phyloP scores from a whole-genome alignment of 352 stramenopile genomes.

The Phytophthora tentaculata region DNA sequence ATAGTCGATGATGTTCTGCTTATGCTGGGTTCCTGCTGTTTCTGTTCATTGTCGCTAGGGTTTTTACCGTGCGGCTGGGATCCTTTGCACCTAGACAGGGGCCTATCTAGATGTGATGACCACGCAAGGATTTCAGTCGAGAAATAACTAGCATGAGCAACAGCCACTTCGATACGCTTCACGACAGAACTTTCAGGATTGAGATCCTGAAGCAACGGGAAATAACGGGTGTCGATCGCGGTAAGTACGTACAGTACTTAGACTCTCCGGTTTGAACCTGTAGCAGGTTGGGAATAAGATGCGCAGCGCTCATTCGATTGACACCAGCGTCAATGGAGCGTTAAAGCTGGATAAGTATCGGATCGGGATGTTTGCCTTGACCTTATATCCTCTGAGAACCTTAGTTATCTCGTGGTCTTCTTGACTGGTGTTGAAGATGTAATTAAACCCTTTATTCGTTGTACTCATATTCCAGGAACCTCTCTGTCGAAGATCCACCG shows the following conservation, averaged over 20 bases:
- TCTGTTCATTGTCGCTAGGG: background rate
- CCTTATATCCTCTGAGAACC: background rate
- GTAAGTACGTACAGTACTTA: too few species aligned
- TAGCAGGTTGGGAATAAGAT: too few species aligned
- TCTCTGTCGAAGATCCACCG: background rate
- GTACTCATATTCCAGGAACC: background rate
- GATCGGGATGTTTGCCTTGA: background rate
- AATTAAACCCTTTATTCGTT: background rate
- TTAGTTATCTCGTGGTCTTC: background rate
- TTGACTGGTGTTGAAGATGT: background rate
- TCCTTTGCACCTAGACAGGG: background rate
- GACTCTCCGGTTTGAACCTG: too few species aligned
- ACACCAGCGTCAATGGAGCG: background rate
- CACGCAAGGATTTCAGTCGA: too few species aligned
- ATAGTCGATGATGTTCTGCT: conserved; percentile 20
- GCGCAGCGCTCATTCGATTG: too few species aligned
- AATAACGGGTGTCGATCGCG: too few species aligned
- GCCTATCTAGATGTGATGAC: background rate
- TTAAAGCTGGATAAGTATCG: background rate
- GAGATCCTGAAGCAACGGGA: too few species aligned
- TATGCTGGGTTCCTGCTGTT: background rate
- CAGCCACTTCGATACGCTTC: too few species aligned
- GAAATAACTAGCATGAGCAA: too few species aligned
- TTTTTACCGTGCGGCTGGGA: background rate
- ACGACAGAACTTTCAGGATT: too few species aligned